Base-by-base conservation (phyloP, 2,329 filamentous ascomycete genomes). In the Trichophyton verrucosum region DNA sequence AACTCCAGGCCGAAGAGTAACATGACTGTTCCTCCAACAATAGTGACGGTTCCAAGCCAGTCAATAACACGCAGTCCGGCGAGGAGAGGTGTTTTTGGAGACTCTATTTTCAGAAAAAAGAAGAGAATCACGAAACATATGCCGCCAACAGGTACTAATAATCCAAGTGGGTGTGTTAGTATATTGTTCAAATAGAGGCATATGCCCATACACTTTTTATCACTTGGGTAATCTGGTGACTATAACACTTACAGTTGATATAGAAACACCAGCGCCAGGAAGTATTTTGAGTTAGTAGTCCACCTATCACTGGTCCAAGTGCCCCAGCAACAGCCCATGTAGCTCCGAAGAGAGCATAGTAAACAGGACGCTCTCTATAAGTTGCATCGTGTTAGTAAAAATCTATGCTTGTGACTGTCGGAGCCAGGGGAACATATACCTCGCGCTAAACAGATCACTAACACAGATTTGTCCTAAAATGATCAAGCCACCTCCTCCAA, bases 1-100 rank as follows among this genome's bases (percentile, higher is more conserved):
- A 92, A 89, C 69, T 95, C 87, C 9, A 96, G 82, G 0, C 90
- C 91, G 47, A 96, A 83, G 3, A 96, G 82, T 65, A 95, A 79
- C 88, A 95, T 92, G 20, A 95, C 78, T 0, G 88, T 91, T 20
- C 86, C 89, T 47, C 87, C 87, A 24, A 91, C 81, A 69, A 95
- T 83, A 33, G 80, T 75, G 27, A 85, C 65, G 0, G 78, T 80
- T n/a, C 84, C 84, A 8, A 82, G 66, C 84, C 84, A 86, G 71
- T 86, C 84, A 63, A 86, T 83, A 3, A 81, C 79, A 64, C 80
- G 81, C 46, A 86, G 68, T 5, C 83, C 83, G 17, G 79, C 77
- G 46, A 78, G 62, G 3, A 86, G 71, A 0, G 81, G 80, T 0
- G 83, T 86, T 64, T 78, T 82, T 11, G 83, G 82, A 0, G 81